These are phyloP conservation scores for Cryptococcus sp. DNA, from an alignment of 1,284 basidiomycete genomes.

Conservation along the genomic window DNA sequence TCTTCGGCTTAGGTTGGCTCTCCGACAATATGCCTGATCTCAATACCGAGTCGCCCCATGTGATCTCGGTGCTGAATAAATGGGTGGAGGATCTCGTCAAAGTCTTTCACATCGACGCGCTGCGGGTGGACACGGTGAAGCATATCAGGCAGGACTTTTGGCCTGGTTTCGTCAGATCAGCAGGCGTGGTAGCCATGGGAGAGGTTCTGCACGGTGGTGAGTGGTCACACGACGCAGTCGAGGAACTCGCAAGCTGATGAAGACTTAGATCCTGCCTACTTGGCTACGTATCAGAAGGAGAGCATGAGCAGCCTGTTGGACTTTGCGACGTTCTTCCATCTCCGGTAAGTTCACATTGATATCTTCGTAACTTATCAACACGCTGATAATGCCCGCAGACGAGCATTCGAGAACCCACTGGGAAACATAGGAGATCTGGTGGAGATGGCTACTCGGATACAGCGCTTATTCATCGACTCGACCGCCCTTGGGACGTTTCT, in stretches of 20 bases:
- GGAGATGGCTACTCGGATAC: slow-evolving; percentile 42
- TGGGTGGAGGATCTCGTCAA: slow-evolving; percentile 55
- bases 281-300: slow-evolving; percentile 51
- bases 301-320: slow-evolving; percentile 60
- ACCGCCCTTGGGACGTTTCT: slow-evolving; percentile 55
- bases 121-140: slow-evolving; percentile 58
- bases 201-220: slow-evolving; percentile 56
- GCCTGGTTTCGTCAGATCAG: slow-evolving; percentile 53
- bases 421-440: slow-evolving; percentile 43
- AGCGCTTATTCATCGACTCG: slow-evolving; percentile 46
- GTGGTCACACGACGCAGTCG: slow-evolving; percentile 4
- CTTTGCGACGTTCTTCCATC: slow-evolving; percentile 60
- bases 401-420: slow-evolving; percentile 41
- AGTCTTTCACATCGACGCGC: slow-evolving; percentile 54
- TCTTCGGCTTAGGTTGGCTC: slow-evolving; percentile 48
- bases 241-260: background rate
- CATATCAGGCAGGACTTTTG: slow-evolving; percentile 58
- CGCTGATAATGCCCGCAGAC: slow-evolving; percentile 21
- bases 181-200: slow-evolving; percentile 56
- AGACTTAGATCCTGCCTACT: slow-evolving; percentile 43
- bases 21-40: slow-evolving; percentile 54
- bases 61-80: slow-evolving; percentile 49
- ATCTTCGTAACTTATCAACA: background rate
- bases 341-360: slow-evolving; percentile 43
- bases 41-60: slow-evolving; percentile 55